These are phyloP conservation scores for Aureobasidium namibiae DNA, from an alignment of 2,329 filamentous ascomycete species.

Conservation along the genomic window DNA sequence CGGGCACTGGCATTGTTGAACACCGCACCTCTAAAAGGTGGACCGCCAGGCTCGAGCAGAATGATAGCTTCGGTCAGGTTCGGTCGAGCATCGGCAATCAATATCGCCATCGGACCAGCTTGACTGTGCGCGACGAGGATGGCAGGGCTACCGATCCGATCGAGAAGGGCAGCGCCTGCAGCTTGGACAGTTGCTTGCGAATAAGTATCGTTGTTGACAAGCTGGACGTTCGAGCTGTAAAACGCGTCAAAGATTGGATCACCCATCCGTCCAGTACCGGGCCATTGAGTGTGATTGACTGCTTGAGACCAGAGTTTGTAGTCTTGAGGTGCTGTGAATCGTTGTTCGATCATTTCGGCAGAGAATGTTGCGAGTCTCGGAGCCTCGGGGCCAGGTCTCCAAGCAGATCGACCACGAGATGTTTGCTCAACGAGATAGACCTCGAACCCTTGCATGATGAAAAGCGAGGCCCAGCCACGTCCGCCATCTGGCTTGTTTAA, in stretches of 20 bases:
- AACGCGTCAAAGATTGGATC: constrained; percentile 44
- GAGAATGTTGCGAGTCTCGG: background rate
- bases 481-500: constrained; percentile 42
- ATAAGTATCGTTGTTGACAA: constrained; percentile 24
- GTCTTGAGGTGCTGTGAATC: constrained; percentile 29
- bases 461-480: constrained; percentile 41
- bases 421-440: constrained; percentile 38
- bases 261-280: constrained; percentile 29
- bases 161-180: constrained; percentile 35
- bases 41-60: constrained; percentile 46
- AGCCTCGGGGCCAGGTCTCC: constrained; percentile 9
- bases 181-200: constrained; percentile 28
- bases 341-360: constrained; percentile 24
- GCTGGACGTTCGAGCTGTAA: constrained; percentile 36
- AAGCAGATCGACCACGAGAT: constrained; percentile 26
- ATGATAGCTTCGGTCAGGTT: constrained; percentile 42
- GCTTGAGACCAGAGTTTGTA: constrained; percentile 36
- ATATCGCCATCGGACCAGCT: constrained; percentile 39
- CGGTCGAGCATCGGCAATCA: constrained; percentile 42
- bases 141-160: constrained; percentile 31
- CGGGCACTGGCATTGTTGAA: constrained; percentile 16
- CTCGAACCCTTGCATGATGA: constrained; percentile 37
- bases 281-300: constrained; percentile 37
- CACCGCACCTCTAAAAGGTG: constrained; percentile 35
- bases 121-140: constrained; percentile 45